Evolutionary conservation across 495 filamentous ascomycete species (phyloP).

Genomic region (Penicillium chermesinum): DNA sequence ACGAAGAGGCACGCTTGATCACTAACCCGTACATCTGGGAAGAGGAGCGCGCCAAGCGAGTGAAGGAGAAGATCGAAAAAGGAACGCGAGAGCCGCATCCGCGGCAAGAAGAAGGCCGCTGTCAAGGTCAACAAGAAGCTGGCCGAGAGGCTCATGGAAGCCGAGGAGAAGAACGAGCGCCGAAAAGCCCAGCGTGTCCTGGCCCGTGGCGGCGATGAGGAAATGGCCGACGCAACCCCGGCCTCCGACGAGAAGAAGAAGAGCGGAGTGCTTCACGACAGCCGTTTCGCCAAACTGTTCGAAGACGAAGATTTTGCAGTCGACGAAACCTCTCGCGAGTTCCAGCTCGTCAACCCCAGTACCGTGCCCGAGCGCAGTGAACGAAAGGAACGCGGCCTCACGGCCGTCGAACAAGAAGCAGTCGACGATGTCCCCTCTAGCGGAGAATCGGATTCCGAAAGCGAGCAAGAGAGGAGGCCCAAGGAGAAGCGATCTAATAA

Average conservation of each 20-base stretch:
- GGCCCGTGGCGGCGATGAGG: conserved; percentile 51
- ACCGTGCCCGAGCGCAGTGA: conserved; percentile 40
- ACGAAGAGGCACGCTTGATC: conserved; percentile 90
- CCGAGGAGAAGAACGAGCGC: conserved; percentile 74
- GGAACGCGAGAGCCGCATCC: conserved; percentile 84
- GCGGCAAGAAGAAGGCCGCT: conserved; percentile 86
- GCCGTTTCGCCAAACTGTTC: conserved; percentile 84
- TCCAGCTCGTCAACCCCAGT: conserved; percentile 80
- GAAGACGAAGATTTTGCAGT: conserved; percentile 89
- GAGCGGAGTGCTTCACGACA: conserved; percentile 65
- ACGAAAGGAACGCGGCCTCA: conserved; percentile 50
- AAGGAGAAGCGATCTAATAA: conserved; percentile 42
- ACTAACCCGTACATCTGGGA: conserved; percentile 89
- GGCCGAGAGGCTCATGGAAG: conserved; percentile 74
- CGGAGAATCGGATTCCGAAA: conserved; percentile 40
- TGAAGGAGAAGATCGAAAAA: conserved; percentile 93
- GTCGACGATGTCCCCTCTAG: conserved; percentile 46
- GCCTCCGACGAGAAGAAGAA: conserved; percentile 27
- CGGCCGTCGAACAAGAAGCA: conserved; percentile 63
- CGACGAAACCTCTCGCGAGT: conserved; percentile 85
- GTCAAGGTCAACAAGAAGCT: conserved; percentile 83
- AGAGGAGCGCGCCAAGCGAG: conserved; percentile 76
- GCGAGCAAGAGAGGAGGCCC: conserved; percentile 27
- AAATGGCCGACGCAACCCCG: conserved; percentile 34
- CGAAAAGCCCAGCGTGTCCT: conserved; percentile 55